These are phyloP conservation scores for Agarophyton chilense DNA, from an alignment of 23 red algal genomes.

Conservation along the genomic window DNA sequence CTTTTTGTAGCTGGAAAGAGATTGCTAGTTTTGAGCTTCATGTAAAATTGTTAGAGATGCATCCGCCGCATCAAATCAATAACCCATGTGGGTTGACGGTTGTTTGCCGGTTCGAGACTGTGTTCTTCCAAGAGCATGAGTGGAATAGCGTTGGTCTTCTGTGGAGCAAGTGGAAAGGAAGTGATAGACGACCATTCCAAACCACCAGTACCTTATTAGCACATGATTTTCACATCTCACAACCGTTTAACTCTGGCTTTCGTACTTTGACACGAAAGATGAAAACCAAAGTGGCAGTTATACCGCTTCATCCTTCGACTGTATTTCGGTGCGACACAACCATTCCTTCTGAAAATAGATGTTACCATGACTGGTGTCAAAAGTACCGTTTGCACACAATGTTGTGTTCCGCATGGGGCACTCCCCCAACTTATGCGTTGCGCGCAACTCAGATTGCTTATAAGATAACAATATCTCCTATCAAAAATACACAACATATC, in stretches of 20 bases:
- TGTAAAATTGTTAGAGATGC: no score
- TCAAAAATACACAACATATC: no score
- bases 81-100: no score
- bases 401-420: neutral
- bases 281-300: neutral
- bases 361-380: neutral
- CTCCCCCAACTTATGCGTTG: neutral
- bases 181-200: neutral
- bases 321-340: neutral
- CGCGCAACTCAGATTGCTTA: neutral
- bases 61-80: no score
- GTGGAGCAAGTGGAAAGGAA: neutral
- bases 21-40: no score
- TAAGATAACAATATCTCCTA: neutral
- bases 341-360: neutral
- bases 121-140: neutral
- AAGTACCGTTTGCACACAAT: neutral
- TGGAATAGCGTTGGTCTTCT: neutral
- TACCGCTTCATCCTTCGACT: neutral
- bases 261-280: constrained; percentile 8
- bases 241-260: neutral
- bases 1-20: no score
- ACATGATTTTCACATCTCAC: neutral
- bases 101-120: no score
- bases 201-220: neutral